Conservation (phyloP, 2,329 filamentous ascomycete genomes). For the Stachybotrys echinatus region DNA sequence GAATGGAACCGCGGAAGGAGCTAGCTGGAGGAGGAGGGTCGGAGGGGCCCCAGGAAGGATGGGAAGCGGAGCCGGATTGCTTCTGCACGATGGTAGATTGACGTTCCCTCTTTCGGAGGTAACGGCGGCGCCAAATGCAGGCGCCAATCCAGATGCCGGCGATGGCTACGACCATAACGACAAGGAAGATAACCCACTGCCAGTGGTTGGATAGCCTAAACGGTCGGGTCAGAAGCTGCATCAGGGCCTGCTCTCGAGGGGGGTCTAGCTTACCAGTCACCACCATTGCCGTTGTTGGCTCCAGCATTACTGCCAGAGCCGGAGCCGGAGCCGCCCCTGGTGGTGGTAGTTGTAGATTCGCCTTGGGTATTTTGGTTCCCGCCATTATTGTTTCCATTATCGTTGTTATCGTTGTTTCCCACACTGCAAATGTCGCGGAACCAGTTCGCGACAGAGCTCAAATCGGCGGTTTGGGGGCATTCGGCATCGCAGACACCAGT, state of each 20-base stretch:
- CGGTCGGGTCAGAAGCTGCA: constrained; percentile 2
- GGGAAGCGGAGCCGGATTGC: constrained; percentile 29
- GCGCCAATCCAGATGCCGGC: constrained; percentile 60
- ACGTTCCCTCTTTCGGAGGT: constrained; percentile 64
- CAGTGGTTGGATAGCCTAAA: constrained; percentile 64
- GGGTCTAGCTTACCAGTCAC: constrained; percentile 38
- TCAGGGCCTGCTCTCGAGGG: not conserved
- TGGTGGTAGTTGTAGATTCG: not conserved
- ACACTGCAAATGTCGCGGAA: constrained; percentile 61
- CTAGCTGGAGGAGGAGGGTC: constrained; percentile 15
- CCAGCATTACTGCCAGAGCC: not conserved
- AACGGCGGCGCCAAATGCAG: constrained; percentile 67
- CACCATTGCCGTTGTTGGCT: constrained; percentile 7
- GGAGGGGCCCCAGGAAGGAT: constrained; percentile 29
- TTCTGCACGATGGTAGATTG: constrained; percentile 31
- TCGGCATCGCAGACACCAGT: constrained; percentile 56
- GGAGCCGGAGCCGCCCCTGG: not conserved
- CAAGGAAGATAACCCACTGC: constrained; percentile 78
- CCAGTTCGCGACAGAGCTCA: constrained; percentile 62
- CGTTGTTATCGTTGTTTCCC: constrained; percentile 15
- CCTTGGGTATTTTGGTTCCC: constrained; percentile 7
- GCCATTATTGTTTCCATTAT: constrained; percentile 9
- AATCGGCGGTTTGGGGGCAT: constrained; percentile 44
- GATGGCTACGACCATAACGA: constrained; percentile 67
- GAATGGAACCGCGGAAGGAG: constrained; percentile 8